A percentile compares a stretch with the other conserved stretches of the same genome.
Evolutionary conservation across 441 rosid genomes (phyloP).

Genomic region (Pelargonium australe): DNA sequence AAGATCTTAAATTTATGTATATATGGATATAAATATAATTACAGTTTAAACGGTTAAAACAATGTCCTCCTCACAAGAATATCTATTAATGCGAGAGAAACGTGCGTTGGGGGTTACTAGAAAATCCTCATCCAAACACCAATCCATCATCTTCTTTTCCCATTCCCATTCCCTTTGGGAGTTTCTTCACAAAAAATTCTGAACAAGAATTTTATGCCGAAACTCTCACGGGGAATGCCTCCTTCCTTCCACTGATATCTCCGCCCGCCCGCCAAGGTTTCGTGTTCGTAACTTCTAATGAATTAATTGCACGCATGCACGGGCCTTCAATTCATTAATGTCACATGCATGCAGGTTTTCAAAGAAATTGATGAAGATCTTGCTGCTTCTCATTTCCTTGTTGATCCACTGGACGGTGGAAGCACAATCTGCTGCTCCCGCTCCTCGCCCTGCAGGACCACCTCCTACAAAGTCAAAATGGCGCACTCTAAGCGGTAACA

Average conservation of each 20-base stretch:
- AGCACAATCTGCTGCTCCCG: conserved; percentile 4
- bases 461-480: conserved; percentile 30
- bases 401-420: neutral
- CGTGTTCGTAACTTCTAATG: too few relatives aligned
- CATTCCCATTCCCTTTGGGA: neutral
- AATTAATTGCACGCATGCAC: too few relatives aligned
- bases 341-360: neutral
- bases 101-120: conserved; percentile 4
- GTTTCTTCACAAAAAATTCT: neutral
- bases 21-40: too few relatives aligned
- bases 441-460: neutral
- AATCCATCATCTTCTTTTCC: neutral
- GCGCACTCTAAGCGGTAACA: conserved; percentile 47
- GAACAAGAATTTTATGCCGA: neutral
- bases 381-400: neutral
- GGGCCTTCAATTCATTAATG: too few relatives aligned
- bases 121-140: conserved; percentile 3
- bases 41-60: neutral
- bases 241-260: neutral
- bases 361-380: neutral
- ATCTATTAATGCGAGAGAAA: neutral
- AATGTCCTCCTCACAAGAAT: neutral
- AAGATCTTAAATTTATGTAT: too few relatives aligned
- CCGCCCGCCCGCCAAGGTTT: too few relatives aligned
- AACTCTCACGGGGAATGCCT: conserved; percentile 1